Evolutionary conservation across 2,329 filamentous ascomycete genomes (phyloP).

Genomic region (Xylariomycetidae sp.): DNA sequence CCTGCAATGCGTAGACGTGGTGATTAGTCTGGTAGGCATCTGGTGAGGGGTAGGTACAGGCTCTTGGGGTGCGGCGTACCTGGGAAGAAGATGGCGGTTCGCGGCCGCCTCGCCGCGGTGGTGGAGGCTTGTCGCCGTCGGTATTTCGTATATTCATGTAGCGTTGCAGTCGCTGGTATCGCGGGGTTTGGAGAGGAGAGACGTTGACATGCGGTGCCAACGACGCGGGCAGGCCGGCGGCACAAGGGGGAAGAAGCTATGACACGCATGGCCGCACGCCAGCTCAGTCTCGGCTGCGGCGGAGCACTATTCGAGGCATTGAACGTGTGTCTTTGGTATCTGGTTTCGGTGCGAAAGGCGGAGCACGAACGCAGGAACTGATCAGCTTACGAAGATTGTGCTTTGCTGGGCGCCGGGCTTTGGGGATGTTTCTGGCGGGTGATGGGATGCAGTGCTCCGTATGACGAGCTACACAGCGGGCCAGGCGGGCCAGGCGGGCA

Average conservation of each 20-base stretch:
- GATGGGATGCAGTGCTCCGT: too few species aligned
- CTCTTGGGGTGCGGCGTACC: slow-evolving; percentile 32
- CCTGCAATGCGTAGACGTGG: slow-evolving; percentile 40
- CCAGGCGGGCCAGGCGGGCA: too few species aligned
- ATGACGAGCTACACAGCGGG: too few species aligned
- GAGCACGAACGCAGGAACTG: too few species aligned
- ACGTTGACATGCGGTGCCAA: slow-evolving; percentile 7
- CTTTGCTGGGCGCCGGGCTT: too few species aligned
- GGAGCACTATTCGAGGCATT: slow-evolving; percentile 15
- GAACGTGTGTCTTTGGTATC: slow-evolving; percentile 5
- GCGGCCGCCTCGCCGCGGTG: slow-evolving; percentile 29
- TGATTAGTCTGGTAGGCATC: slow-evolving; percentile 6
- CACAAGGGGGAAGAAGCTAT: slow-evolving; percentile 14
- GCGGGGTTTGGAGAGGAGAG: slow-evolving; percentile 4
- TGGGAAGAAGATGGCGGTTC: slow-evolving; percentile 57
- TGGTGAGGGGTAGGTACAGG: slow-evolving; percentile 3
- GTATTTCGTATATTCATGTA: not conserved
- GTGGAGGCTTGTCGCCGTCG: slow-evolving; percentile 24
- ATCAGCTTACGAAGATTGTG: too few species aligned
- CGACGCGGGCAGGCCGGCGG: slow-evolving; percentile 14
- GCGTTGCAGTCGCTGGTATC: slow-evolving; percentile 12
- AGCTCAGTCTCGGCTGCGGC: slow-evolving; percentile 21
- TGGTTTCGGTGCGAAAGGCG: not conserved
- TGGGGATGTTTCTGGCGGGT: too few species aligned
- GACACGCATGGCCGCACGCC: slow-evolving; percentile 24